Evolutionary conservation across 176 grass and related monocot genomes (phyloP).

Genomic region (Hordeum vulgare): DNA sequence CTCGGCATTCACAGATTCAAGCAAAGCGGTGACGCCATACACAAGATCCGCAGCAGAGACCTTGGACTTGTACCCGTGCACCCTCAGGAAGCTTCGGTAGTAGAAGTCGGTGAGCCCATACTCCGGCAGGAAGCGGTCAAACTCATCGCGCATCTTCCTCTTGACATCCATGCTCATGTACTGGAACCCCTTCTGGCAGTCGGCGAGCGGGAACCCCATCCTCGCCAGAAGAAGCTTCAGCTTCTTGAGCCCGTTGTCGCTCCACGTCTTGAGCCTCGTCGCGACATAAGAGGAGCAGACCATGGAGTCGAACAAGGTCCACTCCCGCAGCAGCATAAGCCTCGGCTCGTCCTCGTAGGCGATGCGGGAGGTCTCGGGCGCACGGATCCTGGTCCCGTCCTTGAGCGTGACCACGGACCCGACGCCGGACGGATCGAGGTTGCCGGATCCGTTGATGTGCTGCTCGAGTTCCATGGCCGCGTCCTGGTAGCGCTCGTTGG

Average conservation of each 20-base stretch:
- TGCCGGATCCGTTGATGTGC: constrained; percentile 77
- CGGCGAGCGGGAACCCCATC: constrained; percentile 78
- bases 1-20: constrained; percentile 31
- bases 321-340: constrained; percentile 79
- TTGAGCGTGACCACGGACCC: constrained; percentile 62
- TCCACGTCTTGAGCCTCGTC: constrained; percentile 88
- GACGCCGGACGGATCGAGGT: constrained; percentile 39
- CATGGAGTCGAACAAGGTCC: constrained; percentile 91
- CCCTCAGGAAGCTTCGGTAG: constrained; percentile 73
- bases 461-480: constrained; percentile 91
- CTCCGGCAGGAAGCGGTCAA: constrained; percentile 75
- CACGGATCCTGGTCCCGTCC: constrained; percentile 78
- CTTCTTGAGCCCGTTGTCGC: constrained; percentile 88
- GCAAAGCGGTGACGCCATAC: constrained; percentile 72
- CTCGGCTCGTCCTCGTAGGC: constrained; percentile 86
- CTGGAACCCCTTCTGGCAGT: constrained; percentile 90
- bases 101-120: constrained; percentile 90
- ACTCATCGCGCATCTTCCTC: constrained; percentile 80
- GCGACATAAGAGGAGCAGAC: constrained; percentile 83
- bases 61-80: constrained; percentile 74
- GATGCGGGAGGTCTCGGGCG: constrained; percentile 69
- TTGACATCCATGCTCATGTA: constrained; percentile 98
- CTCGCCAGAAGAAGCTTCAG: constrained; percentile 82
- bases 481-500: constrained; percentile 81
- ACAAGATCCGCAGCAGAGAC: constrained; percentile 93